Evolutionary conservation across 31 red algal species (phyloP).

Genomic region (Endocladia muricata): DNA sequence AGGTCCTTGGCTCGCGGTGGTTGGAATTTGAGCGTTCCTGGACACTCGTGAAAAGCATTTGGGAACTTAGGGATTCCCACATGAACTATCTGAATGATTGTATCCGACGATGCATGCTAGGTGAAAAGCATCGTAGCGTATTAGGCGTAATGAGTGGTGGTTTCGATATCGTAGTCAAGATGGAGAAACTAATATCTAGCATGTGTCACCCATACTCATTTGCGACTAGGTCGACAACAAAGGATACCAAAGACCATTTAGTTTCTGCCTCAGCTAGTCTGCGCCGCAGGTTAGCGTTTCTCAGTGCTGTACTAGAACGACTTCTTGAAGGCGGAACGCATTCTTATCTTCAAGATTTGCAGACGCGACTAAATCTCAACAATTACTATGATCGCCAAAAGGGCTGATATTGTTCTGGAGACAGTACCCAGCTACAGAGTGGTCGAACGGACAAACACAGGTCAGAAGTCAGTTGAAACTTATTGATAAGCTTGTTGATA

Average conservation of each 20-base stretch:
- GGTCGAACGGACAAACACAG: too few relatives aligned
- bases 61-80: slow-evolving; percentile 55
- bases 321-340: slow-evolving; percentile 30
- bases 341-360: slow-evolving; percentile 51
- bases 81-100: slow-evolving; percentile 30
- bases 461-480: too few relatives aligned
- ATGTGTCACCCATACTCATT: background rate
- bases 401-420: too few relatives aligned
- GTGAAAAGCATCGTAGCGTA: slow-evolving; percentile 32
- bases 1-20: slow-evolving; percentile 45
- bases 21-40: slow-evolving; percentile 34
- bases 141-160: slow-evolving; percentile 50
- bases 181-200: slow-evolving; percentile 36
- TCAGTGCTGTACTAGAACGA: slow-evolving; percentile 35
- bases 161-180: slow-evolving; percentile 62
- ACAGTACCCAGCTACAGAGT: too few relatives aligned
- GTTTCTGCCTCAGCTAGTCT: slow-evolving; percentile 47
- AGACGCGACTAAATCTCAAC: too few relatives aligned
- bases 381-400: too few relatives aligned
- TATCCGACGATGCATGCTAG: slow-evolving; percentile 36
- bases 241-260: slow-evolving; percentile 34
- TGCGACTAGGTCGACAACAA: background rate
- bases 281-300: slow-evolving; percentile 33
- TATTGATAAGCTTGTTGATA: too few relatives aligned
- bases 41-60: slow-evolving; percentile 19